A percentile compares a stretch with the other conserved stretches of the same genome.
Evolutionary conservation across 495 filamentous ascomycete genomes (phyloP).

Genomic region (Corynascus novoguineensis): DNA sequence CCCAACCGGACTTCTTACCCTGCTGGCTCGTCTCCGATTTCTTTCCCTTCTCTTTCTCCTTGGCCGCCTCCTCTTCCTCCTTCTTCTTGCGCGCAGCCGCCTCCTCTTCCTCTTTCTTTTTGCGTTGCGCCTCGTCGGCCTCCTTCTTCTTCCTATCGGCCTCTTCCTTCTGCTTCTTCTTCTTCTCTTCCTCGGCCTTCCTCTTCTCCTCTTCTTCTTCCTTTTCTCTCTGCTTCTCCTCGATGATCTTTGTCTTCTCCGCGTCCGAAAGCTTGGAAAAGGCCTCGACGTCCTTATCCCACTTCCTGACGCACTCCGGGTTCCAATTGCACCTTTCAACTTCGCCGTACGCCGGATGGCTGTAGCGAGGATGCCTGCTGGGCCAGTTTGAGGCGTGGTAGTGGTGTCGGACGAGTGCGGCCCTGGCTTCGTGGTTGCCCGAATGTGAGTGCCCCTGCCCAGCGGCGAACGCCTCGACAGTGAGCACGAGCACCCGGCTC

Average conservation of each 20-base stretch:
- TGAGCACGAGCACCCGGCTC: slow-evolving; percentile 53
- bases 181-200: slow-evolving; percentile 22
- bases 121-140: slow-evolving; percentile 18
- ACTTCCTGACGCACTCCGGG: slow-evolving; percentile 50
- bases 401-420: slow-evolving; percentile 57
- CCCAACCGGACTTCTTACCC: slow-evolving; percentile 16
- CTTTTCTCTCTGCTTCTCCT: slow-evolving; percentile 31
- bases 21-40: slow-evolving; percentile 12
- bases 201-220: slow-evolving; percentile 24
- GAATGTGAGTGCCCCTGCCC: slow-evolving; percentile 62
- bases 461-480: slow-evolving; percentile 59
- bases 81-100: slow-evolving; percentile 16
- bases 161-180: slow-evolving; percentile 28
- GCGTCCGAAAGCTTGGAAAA: slow-evolving; percentile 43
- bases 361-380: slow-evolving; percentile 52
- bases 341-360: slow-evolving; percentile 56
- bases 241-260: slow-evolving; percentile 46
- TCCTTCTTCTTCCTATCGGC: slow-evolving; percentile 20
- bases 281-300: slow-evolving; percentile 50
- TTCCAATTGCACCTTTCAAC: slow-evolving; percentile 63
- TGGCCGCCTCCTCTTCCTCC: slow-evolving; percentile 5
- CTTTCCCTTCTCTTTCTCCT: slow-evolving; percentile 6
- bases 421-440: slow-evolving; percentile 53
- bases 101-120: slow-evolving; percentile 17
- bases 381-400: slow-evolving; percentile 63